These are phyloP conservation scores for Yamadazyma spencermartinsiae DNA, from an alignment of 1,139 yeast genomes.

Conservation along the genomic window DNA sequence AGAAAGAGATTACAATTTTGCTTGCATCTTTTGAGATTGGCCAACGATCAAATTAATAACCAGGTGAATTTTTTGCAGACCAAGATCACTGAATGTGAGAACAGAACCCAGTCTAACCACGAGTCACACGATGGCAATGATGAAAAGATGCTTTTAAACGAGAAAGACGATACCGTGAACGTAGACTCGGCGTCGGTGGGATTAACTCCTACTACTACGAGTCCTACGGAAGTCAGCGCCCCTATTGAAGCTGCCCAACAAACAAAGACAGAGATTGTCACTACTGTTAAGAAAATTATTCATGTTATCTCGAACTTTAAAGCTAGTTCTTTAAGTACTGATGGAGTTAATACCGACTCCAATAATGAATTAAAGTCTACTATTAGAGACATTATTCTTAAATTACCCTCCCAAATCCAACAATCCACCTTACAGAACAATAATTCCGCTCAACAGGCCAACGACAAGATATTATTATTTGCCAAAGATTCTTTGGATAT, in stretches of 20 bases:
- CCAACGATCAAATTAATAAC: slow-evolving; percentile 67
- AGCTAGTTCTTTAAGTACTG: slow-evolving; percentile 57
- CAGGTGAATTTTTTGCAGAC: slow-evolving; percentile 64
- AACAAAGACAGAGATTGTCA: slow-evolving; percentile 78
- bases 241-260: slow-evolving; percentile 32
- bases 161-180: slow-evolving; percentile 3
- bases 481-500: slow-evolving; percentile 90
- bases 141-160: too few species aligned
- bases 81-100: slow-evolving; percentile 28
- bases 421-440: slow-evolving; percentile 23
- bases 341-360: slow-evolving; percentile 15
- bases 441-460: slow-evolving; percentile 35
- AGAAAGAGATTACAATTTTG: slow-evolving; percentile 72
- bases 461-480: slow-evolving; percentile 69
- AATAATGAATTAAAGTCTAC: slow-evolving; percentile 53
- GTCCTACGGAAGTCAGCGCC: background rate
- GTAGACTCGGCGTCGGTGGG: slow-evolving; percentile 7
- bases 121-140: too few species aligned
- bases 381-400: slow-evolving; percentile 75
- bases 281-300: slow-evolving; percentile 87
- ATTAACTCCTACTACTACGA: slow-evolving; percentile 4
- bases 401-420: slow-evolving; percentile 57
- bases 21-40: slow-evolving; percentile 69
- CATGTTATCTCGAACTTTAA: slow-evolving; percentile 83
- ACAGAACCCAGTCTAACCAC: slow-evolving; percentile 11